Evolutionary conservation across 1,284 basidiomycete species (phyloP).

Genomic region (Sporisorium sorghi): DNA sequence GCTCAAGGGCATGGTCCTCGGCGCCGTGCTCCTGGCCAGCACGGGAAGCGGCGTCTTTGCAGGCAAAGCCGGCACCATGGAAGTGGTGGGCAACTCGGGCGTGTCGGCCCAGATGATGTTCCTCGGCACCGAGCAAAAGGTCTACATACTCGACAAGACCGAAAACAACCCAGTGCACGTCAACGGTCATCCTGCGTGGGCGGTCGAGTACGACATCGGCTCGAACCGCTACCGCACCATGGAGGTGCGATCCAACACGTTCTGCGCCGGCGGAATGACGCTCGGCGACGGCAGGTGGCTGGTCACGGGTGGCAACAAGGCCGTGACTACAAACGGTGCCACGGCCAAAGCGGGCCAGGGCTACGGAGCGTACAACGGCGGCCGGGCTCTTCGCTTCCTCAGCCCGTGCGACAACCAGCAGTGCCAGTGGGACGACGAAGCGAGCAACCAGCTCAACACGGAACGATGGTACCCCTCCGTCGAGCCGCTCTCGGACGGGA

Average conservation of each 20-base stretch:
- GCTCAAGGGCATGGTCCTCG: slow-evolving; percentile 29
- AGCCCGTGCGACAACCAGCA: slow-evolving; percentile 43
- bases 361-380: slow-evolving; percentile 59
- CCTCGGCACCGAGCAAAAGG: slow-evolving; percentile 55
- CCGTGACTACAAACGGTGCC: slow-evolving; percentile 51
- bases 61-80: slow-evolving; percentile 47
- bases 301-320: slow-evolving; percentile 61
- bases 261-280: slow-evolving; percentile 63
- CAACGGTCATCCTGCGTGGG: slow-evolving; percentile 62
- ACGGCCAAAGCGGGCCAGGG: slow-evolving; percentile 37
- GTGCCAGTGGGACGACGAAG: slow-evolving; percentile 53
- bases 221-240: slow-evolving; percentile 46
- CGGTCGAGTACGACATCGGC: slow-evolving; percentile 56
- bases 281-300: slow-evolving; percentile 59
- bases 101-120: slow-evolving; percentile 65
- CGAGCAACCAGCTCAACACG: slow-evolving; percentile 47
- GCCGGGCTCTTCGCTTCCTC: slow-evolving; percentile 54
- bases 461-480: slow-evolving; percentile 65
- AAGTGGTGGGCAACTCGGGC: slow-evolving; percentile 60
- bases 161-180: slow-evolving; percentile 56
- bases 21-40: slow-evolving; percentile 24
- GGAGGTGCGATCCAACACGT: slow-evolving; percentile 60
- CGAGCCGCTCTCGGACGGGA: slow-evolving; percentile 58
- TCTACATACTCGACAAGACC: slow-evolving; percentile 64
- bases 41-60: slow-evolving; percentile 14